Percentiles rank a stretch among this genome's conserved stretches.
Conservation (phyloP, 768 basidiomycete genomes). For the Boletus speciosus region DNA sequence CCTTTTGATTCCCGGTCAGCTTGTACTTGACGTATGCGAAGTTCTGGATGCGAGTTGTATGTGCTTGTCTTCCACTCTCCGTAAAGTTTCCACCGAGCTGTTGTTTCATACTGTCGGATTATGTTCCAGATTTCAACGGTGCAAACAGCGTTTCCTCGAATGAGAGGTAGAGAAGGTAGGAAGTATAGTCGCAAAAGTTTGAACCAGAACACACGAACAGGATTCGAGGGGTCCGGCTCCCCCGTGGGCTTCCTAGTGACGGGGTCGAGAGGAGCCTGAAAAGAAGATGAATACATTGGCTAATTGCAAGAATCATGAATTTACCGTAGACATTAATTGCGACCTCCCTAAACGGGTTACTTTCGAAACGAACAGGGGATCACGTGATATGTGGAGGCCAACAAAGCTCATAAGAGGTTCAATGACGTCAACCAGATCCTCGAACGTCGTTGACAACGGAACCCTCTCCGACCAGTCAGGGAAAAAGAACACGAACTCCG, state of each 20-base stretch:
- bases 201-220: constrained; percentile 80
- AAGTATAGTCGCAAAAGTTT: constrained; percentile 74
- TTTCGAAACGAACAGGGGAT: constrained; percentile 74
- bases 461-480: constrained; percentile 75
- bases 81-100: constrained; percentile 85
- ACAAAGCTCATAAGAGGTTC: constrained; percentile 79
- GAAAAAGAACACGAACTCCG: constrained; percentile 90
- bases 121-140: constrained; percentile 93
- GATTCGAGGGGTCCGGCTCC: constrained; percentile 53
- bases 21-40: constrained; percentile 75
- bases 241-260: constrained; percentile 56
- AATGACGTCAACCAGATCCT: constrained; percentile 72
- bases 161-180: constrained; percentile 82
- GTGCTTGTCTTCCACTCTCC: constrained; percentile 86
- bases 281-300: constrained; percentile 5
- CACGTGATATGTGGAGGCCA: constrained; percentile 76
- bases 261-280: constrained; percentile 51
- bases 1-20: constrained; percentile 87
- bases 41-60: constrained; percentile 74
- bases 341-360: constrained; percentile 72
- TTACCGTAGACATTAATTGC: constrained; percentile 56
- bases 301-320: constrained; percentile 1
- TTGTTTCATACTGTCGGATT: constrained; percentile 72
- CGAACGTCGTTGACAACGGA: constrained; percentile 57
- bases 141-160: constrained; percentile 82